These are phyloP conservation scores for Acanthamoeba triangularis DNA, from an alignment of 208 protist genomes.

Conservation along the genomic window DNA sequence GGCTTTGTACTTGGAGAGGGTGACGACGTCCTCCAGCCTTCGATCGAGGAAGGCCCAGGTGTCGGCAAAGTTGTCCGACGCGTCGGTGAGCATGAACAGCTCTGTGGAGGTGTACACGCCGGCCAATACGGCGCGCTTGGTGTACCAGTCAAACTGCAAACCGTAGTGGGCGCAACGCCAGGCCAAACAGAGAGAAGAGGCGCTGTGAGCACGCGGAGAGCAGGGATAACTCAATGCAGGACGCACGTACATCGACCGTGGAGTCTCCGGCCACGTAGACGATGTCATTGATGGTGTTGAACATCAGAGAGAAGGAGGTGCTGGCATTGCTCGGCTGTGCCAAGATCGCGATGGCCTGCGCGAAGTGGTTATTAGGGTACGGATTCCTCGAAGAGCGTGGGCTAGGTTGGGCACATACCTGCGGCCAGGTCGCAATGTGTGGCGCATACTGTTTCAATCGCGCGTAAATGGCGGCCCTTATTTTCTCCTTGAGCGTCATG, in stretches of 20 bases:
- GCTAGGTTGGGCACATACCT: background rate
- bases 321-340: conserved; percentile 12
- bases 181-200: background rate
- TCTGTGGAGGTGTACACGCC: conserved; percentile 62
- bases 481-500: conserved; percentile 59
- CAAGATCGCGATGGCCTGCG: conserved; percentile 21
- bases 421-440: background rate
- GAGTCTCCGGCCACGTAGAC: conserved; percentile 6
- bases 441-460: background rate
- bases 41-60: conserved; percentile 61
- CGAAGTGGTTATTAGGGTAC: no score
- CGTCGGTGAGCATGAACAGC: conserved; percentile 64
- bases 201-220: background rate
- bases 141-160: conserved; percentile 48
- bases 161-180: no score
- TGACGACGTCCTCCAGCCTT: conserved; percentile 29
- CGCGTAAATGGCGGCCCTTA: background rate
- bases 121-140: conserved; percentile 42
- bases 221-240: background rate
- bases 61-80: conserved; percentile 32
- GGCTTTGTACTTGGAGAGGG: conserved; percentile 46
- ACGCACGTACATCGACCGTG: background rate
- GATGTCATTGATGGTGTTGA: conserved; percentile 56
- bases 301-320: background rate
- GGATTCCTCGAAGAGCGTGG: no score